These are phyloP conservation scores for Dioscorea dumetorum DNA, from an alignment of 106 monocot genomes.

Conservation along the genomic window DNA sequence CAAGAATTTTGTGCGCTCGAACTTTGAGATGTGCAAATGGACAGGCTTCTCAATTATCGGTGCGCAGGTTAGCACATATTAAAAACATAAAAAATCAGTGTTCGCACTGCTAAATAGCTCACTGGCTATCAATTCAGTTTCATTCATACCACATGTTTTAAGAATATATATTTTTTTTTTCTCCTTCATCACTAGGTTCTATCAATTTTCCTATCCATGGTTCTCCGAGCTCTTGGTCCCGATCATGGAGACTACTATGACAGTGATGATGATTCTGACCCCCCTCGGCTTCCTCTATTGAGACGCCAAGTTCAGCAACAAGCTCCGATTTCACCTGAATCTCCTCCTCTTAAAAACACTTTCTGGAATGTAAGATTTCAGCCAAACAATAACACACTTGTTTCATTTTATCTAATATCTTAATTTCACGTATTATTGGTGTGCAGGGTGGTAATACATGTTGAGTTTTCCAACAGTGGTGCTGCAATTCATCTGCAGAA, in stretches of 20 bases:
- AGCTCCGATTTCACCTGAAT: conserved; percentile 1
- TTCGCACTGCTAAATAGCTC: too few relatives aligned
- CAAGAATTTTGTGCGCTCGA: conserved; percentile 61
- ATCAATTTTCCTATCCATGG: conserved; percentile 52
- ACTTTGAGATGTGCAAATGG: conserved; percentile 83
- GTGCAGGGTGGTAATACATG: too few relatives aligned
- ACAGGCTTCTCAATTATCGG: conserved; percentile 50
- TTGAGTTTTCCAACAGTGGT: too few relatives aligned
- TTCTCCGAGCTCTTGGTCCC: conserved; percentile 62
- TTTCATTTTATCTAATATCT: too few relatives aligned
- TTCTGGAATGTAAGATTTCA: conserved; percentile 33
- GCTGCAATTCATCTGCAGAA: too few relatives aligned
- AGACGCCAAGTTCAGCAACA: conserved; percentile 37
- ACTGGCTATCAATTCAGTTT: too few relatives aligned
- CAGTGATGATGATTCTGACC: conserved; percentile 57
- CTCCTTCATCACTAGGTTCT: conserved; percentile 28
- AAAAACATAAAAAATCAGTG: too few relatives aligned
- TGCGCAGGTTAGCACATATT: conserved; percentile 47
- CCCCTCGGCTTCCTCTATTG: conserved; percentile 67
- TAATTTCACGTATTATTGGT: too few relatives aligned
- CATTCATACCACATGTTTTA: too few relatives aligned
- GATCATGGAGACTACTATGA: conserved; percentile 49
- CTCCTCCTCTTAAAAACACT: conserved; percentile 19
- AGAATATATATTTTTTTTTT: too few relatives aligned
- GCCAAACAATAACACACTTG: conserved; percentile 4